Evolutionary conservation across 1,284 basidiomycete genomes (phyloP), one percentile per base, ranked within the genome.

Genomic region (Macrocystidia cucumis): DNA sequence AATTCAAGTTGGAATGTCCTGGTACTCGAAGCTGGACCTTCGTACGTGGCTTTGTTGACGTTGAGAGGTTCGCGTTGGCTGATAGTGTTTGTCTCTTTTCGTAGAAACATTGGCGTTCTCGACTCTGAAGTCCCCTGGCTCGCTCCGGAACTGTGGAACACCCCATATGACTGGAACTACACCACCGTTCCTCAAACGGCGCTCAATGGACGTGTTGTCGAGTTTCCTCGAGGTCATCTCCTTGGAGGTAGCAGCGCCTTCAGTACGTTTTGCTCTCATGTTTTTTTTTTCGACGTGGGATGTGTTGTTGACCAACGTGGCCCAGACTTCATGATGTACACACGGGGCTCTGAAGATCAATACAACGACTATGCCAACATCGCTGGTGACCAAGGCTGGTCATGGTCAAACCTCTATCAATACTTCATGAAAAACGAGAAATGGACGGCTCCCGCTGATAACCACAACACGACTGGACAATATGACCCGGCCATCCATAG

Each of bases 381-480:
- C 12, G 51, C 60, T 9, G 58, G 55, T 4, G 64, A 66, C 32
- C 7, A 42, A 0, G 54, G 56, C 3, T 67, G 62, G 63, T 49
- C 51, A 3, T 65, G 65, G 64, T 45, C 51, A 4, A 49, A 43
- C 12, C 42, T 67, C 33, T 45, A 48, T 25, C 46, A 47, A 7
- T 63, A 59, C 36, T 46, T 62, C 24, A 39, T 43, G 17, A 57
- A 54, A 44, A 45, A 29, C 23, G 45, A 45, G 29, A 39, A 31
- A 23, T 45, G 47, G 35, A 43, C 41, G 3, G 36, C 39, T 3
- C 52, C 55, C 0, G 47, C 49, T 3, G 52, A 56, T 35, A 37
- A 41, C 6, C 55, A 54, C 41, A 44, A 54, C 33, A 52, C 40
- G 13, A 43, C 44, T 5, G 49, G 52, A 2, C 45, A 59, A 29